Evolutionary conservation across 1,284 basidiomycete species (phyloP).

Genomic region (Neonothopanus nambi): DNA sequence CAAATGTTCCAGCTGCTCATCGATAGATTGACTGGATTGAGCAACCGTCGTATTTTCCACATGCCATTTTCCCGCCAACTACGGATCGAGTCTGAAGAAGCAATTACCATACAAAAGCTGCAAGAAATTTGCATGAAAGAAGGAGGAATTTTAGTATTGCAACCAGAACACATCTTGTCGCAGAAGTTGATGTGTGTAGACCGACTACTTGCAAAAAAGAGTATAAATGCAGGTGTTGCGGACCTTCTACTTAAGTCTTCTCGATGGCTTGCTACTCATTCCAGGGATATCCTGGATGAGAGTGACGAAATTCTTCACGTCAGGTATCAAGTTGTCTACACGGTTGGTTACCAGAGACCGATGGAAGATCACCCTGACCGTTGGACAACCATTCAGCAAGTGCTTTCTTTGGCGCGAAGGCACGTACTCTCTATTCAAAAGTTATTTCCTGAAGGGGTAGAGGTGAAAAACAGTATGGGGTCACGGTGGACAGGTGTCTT

Average conservation of each 20-base stretch:
- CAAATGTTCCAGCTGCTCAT: conserved; percentile 53
- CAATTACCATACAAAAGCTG: conserved; percentile 28
- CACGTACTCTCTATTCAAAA: conserved; percentile 18
- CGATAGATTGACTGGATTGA: conserved; percentile 42
- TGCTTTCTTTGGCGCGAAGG: conserved; percentile 30
- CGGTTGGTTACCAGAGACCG: conserved; percentile 37
- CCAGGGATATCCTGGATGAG: conserved; percentile 17
- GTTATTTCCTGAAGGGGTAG: conserved; percentile 22
- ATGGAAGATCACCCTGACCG: conserved; percentile 47
- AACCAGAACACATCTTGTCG: conserved; percentile 56
- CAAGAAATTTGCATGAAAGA: conserved; percentile 38
- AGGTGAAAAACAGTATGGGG: conserved; percentile 16
- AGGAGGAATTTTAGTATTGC: conserved; percentile 45
- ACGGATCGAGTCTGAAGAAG: conserved; percentile 19
- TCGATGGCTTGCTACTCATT: conserved; percentile 7
- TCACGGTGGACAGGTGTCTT: conserved; percentile 26
- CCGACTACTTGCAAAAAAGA: conserved; percentile 14
- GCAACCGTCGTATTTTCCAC: conserved; percentile 46
- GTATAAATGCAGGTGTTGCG: conserved; percentile 5
- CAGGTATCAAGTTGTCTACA: conserved; percentile 14
- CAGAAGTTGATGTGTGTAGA: conserved; percentile 47
- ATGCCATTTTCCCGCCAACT: conserved; percentile 49
- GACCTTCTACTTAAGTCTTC: not conserved
- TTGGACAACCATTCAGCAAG: conserved; percentile 44
- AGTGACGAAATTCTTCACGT: conserved; percentile 18